Percentiles rank a stretch among this genome's conserved stretches.
Evolutionary conservation across 2,329 filamentous ascomycete species (phyloP).

Genomic region (Ramichloridium luteum): DNA sequence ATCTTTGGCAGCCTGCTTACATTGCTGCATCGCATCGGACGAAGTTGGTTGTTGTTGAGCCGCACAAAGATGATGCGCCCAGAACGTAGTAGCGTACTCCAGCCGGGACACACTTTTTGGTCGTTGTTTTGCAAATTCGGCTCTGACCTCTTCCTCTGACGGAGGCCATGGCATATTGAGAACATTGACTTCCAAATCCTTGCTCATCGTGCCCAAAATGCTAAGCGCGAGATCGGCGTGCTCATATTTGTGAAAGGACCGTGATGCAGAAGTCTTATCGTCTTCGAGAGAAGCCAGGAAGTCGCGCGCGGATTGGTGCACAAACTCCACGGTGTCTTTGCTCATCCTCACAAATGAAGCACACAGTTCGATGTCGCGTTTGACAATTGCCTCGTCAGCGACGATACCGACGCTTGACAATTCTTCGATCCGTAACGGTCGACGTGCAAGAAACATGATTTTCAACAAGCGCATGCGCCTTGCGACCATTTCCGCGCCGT

Average conservation of each 20-base stretch:
- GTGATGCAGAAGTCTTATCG: background rate
- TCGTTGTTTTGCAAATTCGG: no score
- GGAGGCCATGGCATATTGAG: background rate
- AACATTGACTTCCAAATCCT: background rate
- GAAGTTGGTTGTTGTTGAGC: background rate
- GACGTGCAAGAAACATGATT: background rate
- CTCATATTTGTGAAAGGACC: background rate
- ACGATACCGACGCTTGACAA: background rate
- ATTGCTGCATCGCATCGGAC: background rate
- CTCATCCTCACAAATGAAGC: background rate
- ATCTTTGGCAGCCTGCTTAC: background rate
- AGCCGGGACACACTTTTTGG: background rate
- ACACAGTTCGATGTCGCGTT: background rate
- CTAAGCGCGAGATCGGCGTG: background rate
- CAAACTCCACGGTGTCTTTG: background rate
- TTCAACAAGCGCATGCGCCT: background rate
- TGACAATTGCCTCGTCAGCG: background rate
- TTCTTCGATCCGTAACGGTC: background rate
- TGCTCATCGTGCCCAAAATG: background rate
- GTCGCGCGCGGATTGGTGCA: slow-evolving; percentile 1
- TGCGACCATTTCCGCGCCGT: background rate
- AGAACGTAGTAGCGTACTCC: background rate
- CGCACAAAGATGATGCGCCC: background rate
- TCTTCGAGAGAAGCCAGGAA: background rate
- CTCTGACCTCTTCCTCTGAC: background rate